These are phyloP conservation scores for Marasmius tenuissimus DNA, from an alignment of 1,284 basidiomycete genomes.

Conservation along the genomic window DNA sequence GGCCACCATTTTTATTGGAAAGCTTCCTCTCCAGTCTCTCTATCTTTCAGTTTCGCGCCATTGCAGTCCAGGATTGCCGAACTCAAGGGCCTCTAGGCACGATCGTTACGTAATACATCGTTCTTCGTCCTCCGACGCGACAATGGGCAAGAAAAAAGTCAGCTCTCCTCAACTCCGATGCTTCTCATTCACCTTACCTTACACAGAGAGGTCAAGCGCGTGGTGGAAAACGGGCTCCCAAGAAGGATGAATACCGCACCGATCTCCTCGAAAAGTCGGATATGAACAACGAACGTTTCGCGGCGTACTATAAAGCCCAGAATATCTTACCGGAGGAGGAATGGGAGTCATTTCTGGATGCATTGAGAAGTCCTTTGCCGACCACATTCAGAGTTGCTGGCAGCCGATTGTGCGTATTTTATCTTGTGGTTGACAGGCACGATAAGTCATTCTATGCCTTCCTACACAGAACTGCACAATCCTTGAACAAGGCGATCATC, in stretches of 20 bases:
- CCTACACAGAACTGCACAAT: conserved; percentile 60
- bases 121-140: not conserved
- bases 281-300: conserved; percentile 75
- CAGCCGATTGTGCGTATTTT: conserved; percentile 70
- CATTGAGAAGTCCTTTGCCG: conserved; percentile 77
- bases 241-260: conserved; percentile 29
- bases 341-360: conserved; percentile 77
- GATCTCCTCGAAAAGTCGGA: conserved; percentile 52
- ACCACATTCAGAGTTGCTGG: conserved; percentile 95
- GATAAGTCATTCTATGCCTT: not conserved
- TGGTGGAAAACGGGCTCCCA: conserved; percentile 3
- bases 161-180: not conserved
- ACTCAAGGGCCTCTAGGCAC: not conserved
- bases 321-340: conserved; percentile 72
- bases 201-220: not conserved
- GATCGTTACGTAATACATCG: conserved; percentile 26
- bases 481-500: conserved; percentile 74
- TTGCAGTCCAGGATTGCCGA: no score
- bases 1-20: no score
- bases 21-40: no score
- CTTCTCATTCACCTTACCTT: not conserved
- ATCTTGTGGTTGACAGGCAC: not conserved
- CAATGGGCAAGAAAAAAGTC: conserved; percentile 10
- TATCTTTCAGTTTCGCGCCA: no score
- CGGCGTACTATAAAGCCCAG: conserved; percentile 77